Base-by-base conservation (phyloP, 768 basidiomycete species). In the Psilocybe azurescens region DNA sequence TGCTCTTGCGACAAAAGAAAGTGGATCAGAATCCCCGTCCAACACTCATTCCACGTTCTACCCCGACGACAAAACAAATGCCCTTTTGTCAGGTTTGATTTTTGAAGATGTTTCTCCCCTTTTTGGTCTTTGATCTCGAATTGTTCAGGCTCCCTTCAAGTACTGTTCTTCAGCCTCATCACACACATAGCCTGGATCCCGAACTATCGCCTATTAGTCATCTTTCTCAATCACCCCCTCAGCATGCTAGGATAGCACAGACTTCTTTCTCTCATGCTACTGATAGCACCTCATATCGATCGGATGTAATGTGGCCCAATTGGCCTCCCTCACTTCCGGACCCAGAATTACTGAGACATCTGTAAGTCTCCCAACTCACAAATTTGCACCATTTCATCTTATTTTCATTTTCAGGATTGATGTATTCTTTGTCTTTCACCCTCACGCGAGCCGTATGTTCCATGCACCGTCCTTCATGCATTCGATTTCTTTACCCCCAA, bases 401-500 rank as follows among this genome's bases (percentile, higher is more conserved):
- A 18, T 51, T 28, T 30, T 30, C 33, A 36, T 16, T 16, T 18
- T 20, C 49, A 91, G 89, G 49, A 84, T 93, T 56, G 90, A 93
- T 36, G 86, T 86, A 2, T 96, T 94, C 75, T 95, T 95, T 73
- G 78, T 81, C 10, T 89, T 86, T 67, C 89, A 91, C 52, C 92
- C 91, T 11, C 88, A 91, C 65, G 87, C 90, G 3, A 79, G 81
- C 60, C 86, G 89, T 38, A 77, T 95, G 29, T 81, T 96, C 62
- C 90, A 94, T 74, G 79, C 75, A 2, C 73, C 86, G 0, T 85
- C 81, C 29, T 92, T 95, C 67, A 78, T 92, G 72, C 76, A 83
- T 10, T 80, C 86, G 0, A 81, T 95, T 46, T 75, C 83, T 0
- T 76, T 92, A 3, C 84, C 90, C n/a, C 89, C 0, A 82, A 78